These are phyloP conservation scores for Mycena polygramma DNA, from an alignment of 768 basidiomycete genomes.

Conservation along the genomic window DNA sequence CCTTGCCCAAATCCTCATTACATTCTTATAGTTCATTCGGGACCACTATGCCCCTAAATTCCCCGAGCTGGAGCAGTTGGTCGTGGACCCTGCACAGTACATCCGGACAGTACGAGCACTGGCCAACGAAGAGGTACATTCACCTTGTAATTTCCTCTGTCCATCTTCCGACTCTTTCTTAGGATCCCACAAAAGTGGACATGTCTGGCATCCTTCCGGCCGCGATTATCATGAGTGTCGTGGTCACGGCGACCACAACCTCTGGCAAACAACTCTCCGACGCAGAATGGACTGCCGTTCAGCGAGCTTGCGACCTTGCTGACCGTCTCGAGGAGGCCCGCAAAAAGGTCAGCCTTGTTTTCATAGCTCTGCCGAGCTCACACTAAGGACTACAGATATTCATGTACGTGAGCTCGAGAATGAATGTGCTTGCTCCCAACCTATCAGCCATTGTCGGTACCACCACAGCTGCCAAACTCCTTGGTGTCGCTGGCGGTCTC, in stretches of 20 bases:
- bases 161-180: slow-evolving; percentile 19
- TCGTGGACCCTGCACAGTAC: slow-evolving; percentile 92
- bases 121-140: slow-evolving; percentile 81
- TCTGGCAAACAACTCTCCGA: slow-evolving; percentile 79
- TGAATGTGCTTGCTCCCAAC: slow-evolving; percentile 98
- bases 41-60: slow-evolving; percentile 97
- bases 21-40: slow-evolving; percentile 83
- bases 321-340: slow-evolving; percentile 90
- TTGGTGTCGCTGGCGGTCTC: slow-evolving; percentile 97
- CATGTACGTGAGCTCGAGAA: slow-evolving; percentile 98
- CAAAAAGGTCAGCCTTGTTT: slow-evolving; percentile 71
- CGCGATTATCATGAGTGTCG: slow-evolving; percentile 95
- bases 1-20: slow-evolving; percentile 36
- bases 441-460: slow-evolving; percentile 99
- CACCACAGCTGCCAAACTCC: slow-evolving; percentile 96
- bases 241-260: slow-evolving; percentile 94
- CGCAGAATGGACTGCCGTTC: slow-evolving; percentile 83
- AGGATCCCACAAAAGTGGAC: slow-evolving; percentile 92
- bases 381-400: slow-evolving; percentile 76
- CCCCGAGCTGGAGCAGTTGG: slow-evolving; percentile 96
- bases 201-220: slow-evolving; percentile 85
- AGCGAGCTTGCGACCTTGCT: slow-evolving; percentile 90
- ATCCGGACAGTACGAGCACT: slow-evolving; percentile 91
- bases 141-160: background rate
- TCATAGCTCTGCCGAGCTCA: background rate